Base-by-base conservation (phyloP, 2,329 filamentous ascomycete genomes). In the Alternaria alternata region DNA sequence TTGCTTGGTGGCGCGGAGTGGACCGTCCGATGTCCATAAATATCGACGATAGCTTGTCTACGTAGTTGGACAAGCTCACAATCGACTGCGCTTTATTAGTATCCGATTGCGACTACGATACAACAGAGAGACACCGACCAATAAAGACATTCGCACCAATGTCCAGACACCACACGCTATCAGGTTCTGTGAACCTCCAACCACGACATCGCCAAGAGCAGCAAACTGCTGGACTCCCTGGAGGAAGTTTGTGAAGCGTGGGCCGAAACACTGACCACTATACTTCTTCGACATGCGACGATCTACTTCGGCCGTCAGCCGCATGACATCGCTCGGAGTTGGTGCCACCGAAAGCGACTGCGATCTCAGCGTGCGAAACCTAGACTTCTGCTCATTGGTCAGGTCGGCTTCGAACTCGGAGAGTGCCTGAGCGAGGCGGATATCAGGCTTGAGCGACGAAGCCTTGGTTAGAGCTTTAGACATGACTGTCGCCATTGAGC, bases 141-240 rank as follows among this genome's bases (percentile, higher is more conserved):
- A 59, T 20, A 84, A 69, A 1, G 79, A 76, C 61, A 80, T 76
- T 43, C 81, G 75, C 8, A 83, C 79, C 2, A 81, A 54, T 0
- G 79, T 75, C 82, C 81, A 84, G 0, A 84, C 79, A 12, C 81
- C 75, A 56, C 79, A 81, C 0, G 81, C 81, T 7, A 83, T 69
- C 0, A 83, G 43, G 41, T 83, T 83, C 63, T 84, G 81, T 0
- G 78, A 79, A 1, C 79, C 80, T 0, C 81, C 81, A 16, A 83
- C 34, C 0, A 81, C 43, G 7, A 79, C 67, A 66, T 80, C 79
- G 5, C 81, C 81, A n/a, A 83, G 61, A 0, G 77, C 75, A 18
- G 78, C 80, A 51, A 80, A 84, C 56, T 81, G 78, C 57, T 84
- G 81, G 0, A 81, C 74, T 0, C 76, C 69, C 9, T 81, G 62